Evolutionary conservation across 2,329 filamentous ascomycete genomes (phyloP), one percentile per base, ranked within the genome.

Genomic region (Fusarium nygamai): DNA sequence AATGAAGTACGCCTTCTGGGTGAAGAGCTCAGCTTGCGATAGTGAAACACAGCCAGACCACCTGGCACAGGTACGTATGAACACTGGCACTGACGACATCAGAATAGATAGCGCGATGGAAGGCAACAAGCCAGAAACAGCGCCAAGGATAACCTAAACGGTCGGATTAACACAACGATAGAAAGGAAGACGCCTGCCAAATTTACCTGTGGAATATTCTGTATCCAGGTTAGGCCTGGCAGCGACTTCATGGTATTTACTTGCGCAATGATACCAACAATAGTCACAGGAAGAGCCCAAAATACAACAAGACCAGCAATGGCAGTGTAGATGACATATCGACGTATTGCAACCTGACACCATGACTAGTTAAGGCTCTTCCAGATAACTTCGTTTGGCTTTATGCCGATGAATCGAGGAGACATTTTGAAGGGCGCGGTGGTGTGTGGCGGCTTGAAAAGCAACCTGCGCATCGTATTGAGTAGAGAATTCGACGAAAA

Each of bases 1-100:
- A 69, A 89, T 89, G 78, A 98, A 98, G 87, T 97, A 98, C 78
- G 91, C 93, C 80, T 96, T 97, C 81, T 98, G 94, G 0, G 94
- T 95, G 71, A 94, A 95, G 19, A 98, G 86, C 83, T 99, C 96
- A n/a, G 96, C 91, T 16, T 92, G 90, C 4, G 94, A 93, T 24
- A 91, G 83, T 4, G 94, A 96, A 14, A 95, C 94, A 73, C 92
- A 92, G 66, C 96, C 96, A 43, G 93, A 89, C 41, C 93, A 82
- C 81, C 91, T 95, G 71, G 95, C 95, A 81, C 94, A 93, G 0
- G 38, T 84, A 79, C 60, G 93, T 92, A 68, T 94, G 62, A 84
- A 78, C 10, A 83, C 78, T 90, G 94, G 96, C 3, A 98, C 89
- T 47, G 96, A 86, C 3, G 94, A 91, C 91, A 96, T 96, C 47